Evolutionary conservation across 306 rosid species (phyloP), one percentile per base, ranked within the genome.

Genomic region (Coriaria nepalensis): DNA sequence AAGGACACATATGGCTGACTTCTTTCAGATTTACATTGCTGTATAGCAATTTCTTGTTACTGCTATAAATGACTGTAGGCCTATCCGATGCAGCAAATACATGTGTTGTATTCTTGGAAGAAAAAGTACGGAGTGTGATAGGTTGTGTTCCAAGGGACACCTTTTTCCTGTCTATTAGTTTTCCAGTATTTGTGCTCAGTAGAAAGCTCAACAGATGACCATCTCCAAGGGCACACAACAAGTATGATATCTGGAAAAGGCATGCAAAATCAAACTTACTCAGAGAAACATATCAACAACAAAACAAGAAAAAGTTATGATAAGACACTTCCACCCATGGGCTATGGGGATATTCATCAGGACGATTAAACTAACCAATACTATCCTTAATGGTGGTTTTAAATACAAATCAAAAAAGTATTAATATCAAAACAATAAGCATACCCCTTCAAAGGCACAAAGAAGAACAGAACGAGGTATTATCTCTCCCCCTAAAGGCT

Each of bases 61-160:
- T 82, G 57, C 96, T 92, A 62, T 92, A 92, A 50, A 92, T 85
- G 71, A 92, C 98, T 8, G 98, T 92, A 37, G 98, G 98, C 66
- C 98, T 68, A 68, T 85, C 98, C 6, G 96, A 92, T 35, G 98
- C 98, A 42, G 98, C 98, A 61, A 92, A 92, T 49, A 92, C 98
- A 61, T 85, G 93, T 9, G 94, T 92, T 45, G 94, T 72, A 71
- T 64, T 85, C 85, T 92, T 92, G 50, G 98, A 92, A 10, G 98
- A 75, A 71, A 92, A 92, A 4, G 96, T 92, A 47, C 96, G 87
- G 8, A 92, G 83, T n/a, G 98, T 82, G 55, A 92, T 84, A 38
- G 98, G 98, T 52, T 92, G 98, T 15, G 98, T 92, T 54, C 98
- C 98, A 37, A 92, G 98, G 51, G 98, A 92, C 49, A 92, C 95